phyloP scores from a whole-genome alignment of 495 filamentous ascomycete species.

The Saxispiralis lemnorum region DNA sequence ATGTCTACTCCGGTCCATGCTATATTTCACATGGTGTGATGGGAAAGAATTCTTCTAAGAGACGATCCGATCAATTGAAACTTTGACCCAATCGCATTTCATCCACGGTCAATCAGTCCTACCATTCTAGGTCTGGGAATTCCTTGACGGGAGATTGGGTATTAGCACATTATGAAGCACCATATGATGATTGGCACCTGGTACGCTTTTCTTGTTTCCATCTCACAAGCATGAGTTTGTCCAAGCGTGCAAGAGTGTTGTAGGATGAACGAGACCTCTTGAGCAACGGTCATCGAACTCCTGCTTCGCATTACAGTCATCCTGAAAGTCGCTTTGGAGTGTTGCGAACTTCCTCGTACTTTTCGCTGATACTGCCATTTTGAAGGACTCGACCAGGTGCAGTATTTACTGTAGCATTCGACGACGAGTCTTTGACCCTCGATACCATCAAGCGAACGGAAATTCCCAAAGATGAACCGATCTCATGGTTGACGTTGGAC shows the following conservation, averaged over 20 bases:
- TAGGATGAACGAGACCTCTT: neutral
- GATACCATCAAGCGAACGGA: slow-evolving; percentile 58
- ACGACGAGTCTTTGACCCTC: slow-evolving; percentile 55
- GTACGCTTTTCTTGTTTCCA: slow-evolving; percentile 1
- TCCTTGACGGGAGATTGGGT: too few species aligned
- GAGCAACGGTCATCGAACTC: neutral
- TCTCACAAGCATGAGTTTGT: neutral
- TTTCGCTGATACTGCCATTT: neutral
- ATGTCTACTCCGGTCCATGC: too few species aligned
- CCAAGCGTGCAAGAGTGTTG: neutral
- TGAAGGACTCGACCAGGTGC: slow-evolving; percentile 63
- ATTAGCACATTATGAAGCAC: slow-evolving; percentile 14
- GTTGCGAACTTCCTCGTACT: neutral
- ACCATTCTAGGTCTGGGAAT: too few species aligned
- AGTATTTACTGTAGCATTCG: slow-evolving; percentile 70
- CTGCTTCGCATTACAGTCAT: neutral
- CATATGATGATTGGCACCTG: slow-evolving; percentile 19
- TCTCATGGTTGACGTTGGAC: slow-evolving; percentile 81
- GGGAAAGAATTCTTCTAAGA: too few species aligned
- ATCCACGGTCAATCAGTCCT: too few species aligned
- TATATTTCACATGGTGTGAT: too few species aligned
- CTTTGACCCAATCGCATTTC: too few species aligned
- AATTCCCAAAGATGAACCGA: slow-evolving; percentile 64
- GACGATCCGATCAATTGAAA: too few species aligned
- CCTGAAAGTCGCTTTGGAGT: neutral